Percentiles rank a stretch among this genome's conserved stretches.
These are phyloP conservation scores for Alternaria sp. DNA, from an alignment of 2,329 filamentous ascomycete species.

Conservation along the genomic window DNA sequence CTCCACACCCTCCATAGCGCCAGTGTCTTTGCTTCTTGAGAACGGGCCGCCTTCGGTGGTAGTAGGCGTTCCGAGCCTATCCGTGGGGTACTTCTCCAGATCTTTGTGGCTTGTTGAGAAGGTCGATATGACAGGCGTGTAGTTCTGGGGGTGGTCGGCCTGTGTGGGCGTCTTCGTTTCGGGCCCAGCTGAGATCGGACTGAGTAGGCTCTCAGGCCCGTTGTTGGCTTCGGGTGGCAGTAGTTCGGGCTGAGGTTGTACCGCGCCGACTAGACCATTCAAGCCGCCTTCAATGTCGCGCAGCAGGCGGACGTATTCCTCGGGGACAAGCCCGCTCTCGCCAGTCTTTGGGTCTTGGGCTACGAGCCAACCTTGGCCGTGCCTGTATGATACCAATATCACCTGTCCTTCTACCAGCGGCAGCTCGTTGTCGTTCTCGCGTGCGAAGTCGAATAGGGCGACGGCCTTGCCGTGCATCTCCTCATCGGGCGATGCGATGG, in stretches of 20 bases:
- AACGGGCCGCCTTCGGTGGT: slow-evolving; percentile 31
- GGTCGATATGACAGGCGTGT: slow-evolving; percentile 57
- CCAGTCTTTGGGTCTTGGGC: slow-evolving; percentile 93
- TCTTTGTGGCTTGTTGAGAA: slow-evolving; percentile 61
- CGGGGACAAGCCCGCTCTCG: slow-evolving; percentile 92
- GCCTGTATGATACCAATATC: slow-evolving; percentile 93
- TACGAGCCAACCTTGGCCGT: slow-evolving; percentile 96
- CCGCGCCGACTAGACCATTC: slow-evolving; percentile 48
- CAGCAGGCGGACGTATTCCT: slow-evolving; percentile 92
- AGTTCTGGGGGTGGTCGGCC: slow-evolving; percentile 41
- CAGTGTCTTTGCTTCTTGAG: slow-evolving; percentile 25
- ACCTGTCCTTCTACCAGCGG: slow-evolving; percentile 93
- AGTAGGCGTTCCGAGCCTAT: slow-evolving; percentile 49
- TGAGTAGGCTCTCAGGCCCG: slow-evolving; percentile 39
- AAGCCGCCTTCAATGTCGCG: slow-evolving; percentile 92
- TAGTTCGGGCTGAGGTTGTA: slow-evolving; percentile 20
- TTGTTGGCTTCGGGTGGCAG: slow-evolving; percentile 23
- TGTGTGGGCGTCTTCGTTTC: slow-evolving; percentile 52
- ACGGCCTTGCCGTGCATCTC: slow-evolving; percentile 98
- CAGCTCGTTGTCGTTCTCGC: slow-evolving; percentile 96
- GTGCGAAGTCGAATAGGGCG: slow-evolving; percentile 90
- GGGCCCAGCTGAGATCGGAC: slow-evolving; percentile 41
- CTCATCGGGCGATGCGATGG: slow-evolving; percentile 92
- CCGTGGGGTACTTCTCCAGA: slow-evolving; percentile 54
- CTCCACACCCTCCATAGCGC: slow-evolving; percentile 38